Evolutionary conservation across 495 filamentous ascomycete species (phyloP).

Genomic region (Hypoxylon crocopeplum): DNA sequence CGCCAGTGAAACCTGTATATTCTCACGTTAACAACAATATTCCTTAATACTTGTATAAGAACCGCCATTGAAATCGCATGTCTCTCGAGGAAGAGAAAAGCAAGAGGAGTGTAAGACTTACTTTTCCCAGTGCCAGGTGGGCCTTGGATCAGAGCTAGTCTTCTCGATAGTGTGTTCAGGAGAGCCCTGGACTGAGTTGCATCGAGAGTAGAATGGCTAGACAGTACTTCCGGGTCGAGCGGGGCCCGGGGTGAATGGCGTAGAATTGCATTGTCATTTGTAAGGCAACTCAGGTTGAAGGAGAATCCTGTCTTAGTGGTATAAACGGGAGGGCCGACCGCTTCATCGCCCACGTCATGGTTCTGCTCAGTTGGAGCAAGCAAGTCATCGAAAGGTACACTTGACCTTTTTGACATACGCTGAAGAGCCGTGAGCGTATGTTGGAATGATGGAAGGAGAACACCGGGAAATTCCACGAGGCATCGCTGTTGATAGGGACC

Average conservation of each 20-base stretch:
- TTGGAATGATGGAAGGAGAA: conserved; percentile 71
- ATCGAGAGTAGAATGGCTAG: conserved; percentile 60
- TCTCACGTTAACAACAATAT: conserved; percentile 14
- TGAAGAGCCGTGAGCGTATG: conserved; percentile 71
- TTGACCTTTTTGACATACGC: conserved; percentile 54
- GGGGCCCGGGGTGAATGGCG: conserved; percentile 44
- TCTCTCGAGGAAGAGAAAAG: not conserved
- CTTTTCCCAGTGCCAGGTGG: conserved; percentile 84
- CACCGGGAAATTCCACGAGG: conserved; percentile 73
- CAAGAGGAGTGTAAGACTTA: not conserved
- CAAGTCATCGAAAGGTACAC: conserved; percentile 67
- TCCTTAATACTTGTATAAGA: not conserved
- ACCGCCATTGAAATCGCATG: not conserved
- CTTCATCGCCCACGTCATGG: conserved; percentile 2
- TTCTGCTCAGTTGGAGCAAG: conserved; percentile 52
- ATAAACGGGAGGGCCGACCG: conserved; percentile 61
- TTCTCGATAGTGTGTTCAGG: conserved; percentile 60
- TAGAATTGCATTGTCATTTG: conserved; percentile 44
- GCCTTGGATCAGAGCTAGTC: conserved; percentile 74
- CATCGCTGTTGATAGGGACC: conserved; percentile 37
- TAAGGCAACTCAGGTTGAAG: conserved; percentile 60
- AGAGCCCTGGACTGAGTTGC: conserved; percentile 64
- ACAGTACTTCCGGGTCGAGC: conserved; percentile 50
- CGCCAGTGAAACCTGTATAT: conserved; percentile 47
- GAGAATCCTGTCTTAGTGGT: conserved; percentile 55